Conservation (phyloP, 2,329 filamentous ascomycete genomes). For the Lojkania enalia region DNA sequence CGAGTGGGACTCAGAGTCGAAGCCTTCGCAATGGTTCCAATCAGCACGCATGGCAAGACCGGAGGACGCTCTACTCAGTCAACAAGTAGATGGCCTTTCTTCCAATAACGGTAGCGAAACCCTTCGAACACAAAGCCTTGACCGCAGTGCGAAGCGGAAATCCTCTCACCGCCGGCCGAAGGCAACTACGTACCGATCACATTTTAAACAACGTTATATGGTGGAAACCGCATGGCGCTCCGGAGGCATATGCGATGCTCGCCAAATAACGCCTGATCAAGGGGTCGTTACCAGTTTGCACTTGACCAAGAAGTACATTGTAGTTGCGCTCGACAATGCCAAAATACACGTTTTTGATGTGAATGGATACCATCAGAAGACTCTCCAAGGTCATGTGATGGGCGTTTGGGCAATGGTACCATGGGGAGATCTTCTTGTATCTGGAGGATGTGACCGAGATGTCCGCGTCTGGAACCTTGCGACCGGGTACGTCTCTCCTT, state of each 20-base stretch:
- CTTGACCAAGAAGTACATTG: slow-evolving; percentile 92
- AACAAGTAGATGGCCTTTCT: slow-evolving; percentile 31
- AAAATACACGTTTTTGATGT: slow-evolving; percentile 98
- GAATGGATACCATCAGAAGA: slow-evolving; percentile 83
- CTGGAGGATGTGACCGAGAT: slow-evolving; percentile 93
- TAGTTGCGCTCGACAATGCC: slow-evolving; percentile 95
- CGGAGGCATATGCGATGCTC: slow-evolving; percentile 79
- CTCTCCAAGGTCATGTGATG: slow-evolving; percentile 94
- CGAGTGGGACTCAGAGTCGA: slow-evolving; percentile 31
- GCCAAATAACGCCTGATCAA: slow-evolving; percentile 93
- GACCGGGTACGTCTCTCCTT: slow-evolving; percentile 68
- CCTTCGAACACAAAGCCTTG: slow-evolving; percentile 59
- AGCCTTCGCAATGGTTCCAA: slow-evolving; percentile 28
- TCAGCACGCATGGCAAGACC: slow-evolving; percentile 29
- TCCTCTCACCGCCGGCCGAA: slow-evolving; percentile 55
- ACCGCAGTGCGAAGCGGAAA: slow-evolving; percentile 51
- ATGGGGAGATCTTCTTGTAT: slow-evolving; percentile 93
- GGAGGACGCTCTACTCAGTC: slow-evolving; percentile 29
- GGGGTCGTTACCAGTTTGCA: slow-evolving; percentile 96
- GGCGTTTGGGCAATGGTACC: slow-evolving; percentile 99
- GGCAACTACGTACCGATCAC: slow-evolving; percentile 85
- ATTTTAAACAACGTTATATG: slow-evolving; percentile 97
- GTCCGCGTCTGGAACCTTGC: slow-evolving; percentile 96
- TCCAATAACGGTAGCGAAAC: slow-evolving; percentile 53
- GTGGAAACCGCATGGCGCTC: slow-evolving; percentile 97